Percentiles rank a stretch among this genome's conserved stretches.
phyloP scores from a whole-genome alignment of 2,329 filamentous ascomycete genomes.

The Fusarium vanettenii region DNA sequence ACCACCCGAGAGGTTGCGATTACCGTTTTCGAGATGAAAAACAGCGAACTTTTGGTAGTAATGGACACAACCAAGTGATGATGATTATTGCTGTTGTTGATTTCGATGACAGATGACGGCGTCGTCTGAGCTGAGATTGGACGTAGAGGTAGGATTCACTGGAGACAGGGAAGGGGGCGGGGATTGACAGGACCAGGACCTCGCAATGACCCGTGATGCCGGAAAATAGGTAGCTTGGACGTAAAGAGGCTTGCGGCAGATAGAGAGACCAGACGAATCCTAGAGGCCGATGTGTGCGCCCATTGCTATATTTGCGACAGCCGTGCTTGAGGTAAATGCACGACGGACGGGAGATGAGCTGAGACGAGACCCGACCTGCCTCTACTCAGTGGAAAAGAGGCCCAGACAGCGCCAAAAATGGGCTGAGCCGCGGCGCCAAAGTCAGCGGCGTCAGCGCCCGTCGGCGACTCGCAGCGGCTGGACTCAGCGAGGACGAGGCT shows the following conservation, averaged over 20 bases:
- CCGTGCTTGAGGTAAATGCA: conserved; percentile 10
- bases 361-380: not conserved
- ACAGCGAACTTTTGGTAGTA: not conserved
- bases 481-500: conserved; percentile 3
- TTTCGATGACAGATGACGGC: not conserved
- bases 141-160: conserved; percentile 5
- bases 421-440: not conserved
- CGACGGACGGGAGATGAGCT: not conserved
- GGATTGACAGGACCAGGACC: conserved; percentile 17
- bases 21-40: not conserved
- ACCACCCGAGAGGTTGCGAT: conserved; percentile 11
- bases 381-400: not conserved
- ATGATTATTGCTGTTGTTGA: not conserved
- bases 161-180: conserved; percentile 1
- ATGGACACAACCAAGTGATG: not conserved
- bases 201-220: conserved; percentile 12
- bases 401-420: not conserved
- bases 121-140: not conserved
- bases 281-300: conserved; percentile 7
- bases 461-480: not conserved
- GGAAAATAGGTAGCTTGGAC: not conserved
- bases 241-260: conserved; percentile 20
- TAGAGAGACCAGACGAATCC: conserved; percentile 21
- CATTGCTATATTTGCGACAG: conserved; percentile 41
- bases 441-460: not conserved